Evolutionary conservation across 2,329 filamentous ascomycete species (phyloP).

Genomic region (Exophiala mesophila): DNA sequence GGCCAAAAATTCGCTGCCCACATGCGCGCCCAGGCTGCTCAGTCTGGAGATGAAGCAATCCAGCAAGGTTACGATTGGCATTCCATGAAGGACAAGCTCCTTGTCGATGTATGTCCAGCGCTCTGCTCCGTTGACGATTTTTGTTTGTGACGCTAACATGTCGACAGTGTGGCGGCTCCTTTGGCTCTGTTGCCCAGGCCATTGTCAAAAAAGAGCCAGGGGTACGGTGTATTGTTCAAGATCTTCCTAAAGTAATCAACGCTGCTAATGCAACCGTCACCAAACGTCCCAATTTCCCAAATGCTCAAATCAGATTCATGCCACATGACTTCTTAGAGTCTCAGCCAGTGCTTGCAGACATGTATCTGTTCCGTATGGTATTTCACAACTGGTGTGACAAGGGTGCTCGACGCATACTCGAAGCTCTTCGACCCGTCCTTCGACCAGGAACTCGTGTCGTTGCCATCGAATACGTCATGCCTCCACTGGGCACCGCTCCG

Average conservation of each 20-base stretch:
- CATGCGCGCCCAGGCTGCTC: conserved; percentile 10
- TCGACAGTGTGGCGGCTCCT: conserved; percentile 10
- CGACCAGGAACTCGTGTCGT: conserved; percentile 7
- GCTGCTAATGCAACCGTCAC: conserved; percentile 30
- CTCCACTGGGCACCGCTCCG: conserved; percentile 4
- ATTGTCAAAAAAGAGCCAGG: conserved; percentile 8
- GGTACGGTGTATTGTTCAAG: conserved; percentile 34
- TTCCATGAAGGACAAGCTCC: conserved; percentile 3
- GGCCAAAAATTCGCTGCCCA: conserved; percentile 12
- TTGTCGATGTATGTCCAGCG: conserved; percentile 10
- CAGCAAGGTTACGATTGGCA: conserved; percentile 12
- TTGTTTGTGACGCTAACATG: not conserved
- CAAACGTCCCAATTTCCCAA: conserved; percentile 32
- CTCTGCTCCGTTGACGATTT: not conserved
- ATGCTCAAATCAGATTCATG: conserved; percentile 7
- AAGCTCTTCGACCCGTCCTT: conserved; percentile 9
- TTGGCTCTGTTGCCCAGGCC: conserved; percentile 11
- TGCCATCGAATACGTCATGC: conserved; percentile 14
- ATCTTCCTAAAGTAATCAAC: conserved; percentile 39
- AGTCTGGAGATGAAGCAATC: conserved; percentile 8
- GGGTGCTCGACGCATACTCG: conserved; percentile 47
- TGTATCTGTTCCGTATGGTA: conserved; percentile 59
- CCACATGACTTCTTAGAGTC: conserved; percentile 54
- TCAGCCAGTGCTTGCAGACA: conserved; percentile 49
- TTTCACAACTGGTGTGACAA: conserved; percentile 58